Evolutionary conservation across 352 stramenopile genomes (phyloP), one percentile per base, ranked within the genome.

Genomic region (Globisporangium middletonii): DNA sequence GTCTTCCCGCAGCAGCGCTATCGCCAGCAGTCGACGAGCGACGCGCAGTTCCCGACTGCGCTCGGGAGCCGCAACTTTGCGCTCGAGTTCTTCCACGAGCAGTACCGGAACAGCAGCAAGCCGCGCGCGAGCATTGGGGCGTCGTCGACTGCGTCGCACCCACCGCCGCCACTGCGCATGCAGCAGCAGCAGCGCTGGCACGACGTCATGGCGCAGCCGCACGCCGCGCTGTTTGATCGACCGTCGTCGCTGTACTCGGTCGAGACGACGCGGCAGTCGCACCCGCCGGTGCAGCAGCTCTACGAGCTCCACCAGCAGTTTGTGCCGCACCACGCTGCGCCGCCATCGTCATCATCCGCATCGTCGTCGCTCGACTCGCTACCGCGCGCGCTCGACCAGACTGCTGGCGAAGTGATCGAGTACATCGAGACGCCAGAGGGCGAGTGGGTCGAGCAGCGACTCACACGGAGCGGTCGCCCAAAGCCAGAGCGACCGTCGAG

Each of bases 361-460:
- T 23, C 23, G 23, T 46, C 43, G 2, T 41, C 19, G 11, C 47
- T 42, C 15, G 27, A 37, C 13, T 53, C 47, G 19, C 46, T 16
- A n/a, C 35, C 27, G 15, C 35, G 15, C 28, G 55, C 15, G 28
- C 33, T 38, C 33, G 33, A 37, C 12, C 57, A 83, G 37, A 73
- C 65, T 37, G 53, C 65, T 1, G 65, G 61, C 12, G 77, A 89
- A 53, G 69, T 68, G 3, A 59, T 79, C 19, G 80, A 90, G 57
- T 75, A 79, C 55, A 68, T 88, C 44, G 80, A 88, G 55, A 77
- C 66, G 23, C 71, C 66, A 26, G 75, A 77, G 27, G 79, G 79
- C 41, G 69, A 90, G 50, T 90, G 79, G 79, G 67, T 88, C n/a
- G 71, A 73, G 26, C 72, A 69, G 18, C 65, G 71, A 4, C 26